Conservation (phyloP, 352 stramenopile species). For the Phytophthora fragariaefolia region DNA sequence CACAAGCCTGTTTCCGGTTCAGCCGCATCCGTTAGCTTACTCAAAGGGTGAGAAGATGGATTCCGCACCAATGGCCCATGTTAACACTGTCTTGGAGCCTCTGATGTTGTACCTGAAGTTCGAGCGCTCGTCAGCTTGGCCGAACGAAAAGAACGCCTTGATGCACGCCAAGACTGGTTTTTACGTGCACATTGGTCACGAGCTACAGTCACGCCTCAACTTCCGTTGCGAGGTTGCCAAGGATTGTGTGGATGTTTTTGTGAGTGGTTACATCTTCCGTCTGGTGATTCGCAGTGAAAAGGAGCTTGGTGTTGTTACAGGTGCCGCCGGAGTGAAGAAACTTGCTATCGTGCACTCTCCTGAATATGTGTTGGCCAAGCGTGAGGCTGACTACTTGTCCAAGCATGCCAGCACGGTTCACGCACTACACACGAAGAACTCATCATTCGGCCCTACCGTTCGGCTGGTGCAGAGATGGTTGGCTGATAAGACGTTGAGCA, state of each 20-base stretch:
- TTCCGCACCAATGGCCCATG: constrained; percentile 58
- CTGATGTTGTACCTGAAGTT: constrained; percentile 81
- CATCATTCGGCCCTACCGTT: constrained; percentile 79
- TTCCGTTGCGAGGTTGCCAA: constrained; percentile 77
- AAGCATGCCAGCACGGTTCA: constrained; percentile 80
- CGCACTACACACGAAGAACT: constrained; percentile 80
- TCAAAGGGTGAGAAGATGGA: constrained; percentile 73
- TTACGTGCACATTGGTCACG: constrained; percentile 88
- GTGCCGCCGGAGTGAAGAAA: constrained; percentile 61
- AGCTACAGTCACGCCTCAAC: constrained; percentile 67
- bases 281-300: constrained; percentile 84
- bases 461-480: constrained; percentile 86
- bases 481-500: constrained; percentile 79
- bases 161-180: constrained; percentile 89
- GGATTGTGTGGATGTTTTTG: constrained; percentile 84
- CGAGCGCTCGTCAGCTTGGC: constrained; percentile 88
- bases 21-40: constrained; percentile 87
- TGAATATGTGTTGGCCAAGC: constrained; percentile 69
- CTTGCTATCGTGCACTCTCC: constrained; percentile 64
- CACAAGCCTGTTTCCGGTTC: constrained; percentile 84
- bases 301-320: constrained; percentile 69
- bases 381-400: constrained; percentile 64
- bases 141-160: constrained; percentile 80
- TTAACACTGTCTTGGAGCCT: constrained; percentile 80
- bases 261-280: constrained; percentile 85